A percentile compares a stretch with the other conserved stretches of the same genome.
These are phyloP conservation scores for Phytomonas francai DNA, from an alignment of 208 protist genomes.

Conservation along the genomic window DNA sequence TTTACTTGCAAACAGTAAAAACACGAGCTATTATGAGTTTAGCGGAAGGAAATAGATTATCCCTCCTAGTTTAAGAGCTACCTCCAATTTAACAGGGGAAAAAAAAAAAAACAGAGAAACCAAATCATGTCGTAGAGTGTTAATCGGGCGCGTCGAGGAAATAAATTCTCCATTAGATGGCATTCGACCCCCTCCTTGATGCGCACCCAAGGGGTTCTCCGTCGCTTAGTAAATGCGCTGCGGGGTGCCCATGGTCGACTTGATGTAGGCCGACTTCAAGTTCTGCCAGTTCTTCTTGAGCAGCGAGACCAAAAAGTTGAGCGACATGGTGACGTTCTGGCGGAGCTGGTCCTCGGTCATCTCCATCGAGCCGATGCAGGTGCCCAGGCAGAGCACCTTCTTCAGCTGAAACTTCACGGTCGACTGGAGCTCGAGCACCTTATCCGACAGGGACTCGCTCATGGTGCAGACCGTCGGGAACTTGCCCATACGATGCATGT, in stretches of 20 bases:
- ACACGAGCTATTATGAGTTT: slow-evolving; percentile 57
- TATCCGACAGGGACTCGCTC: slow-evolving; percentile 90
- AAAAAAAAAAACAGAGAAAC: slow-evolving; percentile 10
- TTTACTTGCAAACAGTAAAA: slow-evolving; percentile 20
- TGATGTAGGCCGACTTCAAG: slow-evolving; percentile 98
- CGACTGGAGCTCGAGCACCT: slow-evolving; percentile 93
- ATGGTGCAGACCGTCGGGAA: slow-evolving; percentile 95
- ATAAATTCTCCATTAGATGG: slow-evolving; percentile 6
- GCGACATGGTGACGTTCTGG: slow-evolving; percentile 94
- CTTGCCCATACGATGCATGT: slow-evolving; percentile 99
- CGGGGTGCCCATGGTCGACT: slow-evolving; percentile 98
- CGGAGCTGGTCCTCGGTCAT: slow-evolving; percentile 94
- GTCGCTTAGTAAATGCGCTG: slow-evolving; percentile 95
- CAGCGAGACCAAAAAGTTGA: slow-evolving; percentile 99
- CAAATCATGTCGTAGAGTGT: neutral
- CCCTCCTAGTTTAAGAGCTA: neutral
- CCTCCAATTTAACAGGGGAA: slow-evolving; percentile 5
- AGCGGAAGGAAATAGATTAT: slow-evolving; percentile 15
- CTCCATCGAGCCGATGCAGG: slow-evolving; percentile 95
- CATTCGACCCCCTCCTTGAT: neutral
- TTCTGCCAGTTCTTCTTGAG: slow-evolving; percentile 99
- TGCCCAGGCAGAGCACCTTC: slow-evolving; percentile 98
- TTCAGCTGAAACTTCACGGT: slow-evolving; percentile 99
- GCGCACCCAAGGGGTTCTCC: slow-evolving; percentile 4
- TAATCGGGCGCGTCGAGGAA: slow-evolving; percentile 1